phyloP scores from a whole-genome alignment of 257 asterid genomes.

The Lithospermum erythrorhizon region DNA sequence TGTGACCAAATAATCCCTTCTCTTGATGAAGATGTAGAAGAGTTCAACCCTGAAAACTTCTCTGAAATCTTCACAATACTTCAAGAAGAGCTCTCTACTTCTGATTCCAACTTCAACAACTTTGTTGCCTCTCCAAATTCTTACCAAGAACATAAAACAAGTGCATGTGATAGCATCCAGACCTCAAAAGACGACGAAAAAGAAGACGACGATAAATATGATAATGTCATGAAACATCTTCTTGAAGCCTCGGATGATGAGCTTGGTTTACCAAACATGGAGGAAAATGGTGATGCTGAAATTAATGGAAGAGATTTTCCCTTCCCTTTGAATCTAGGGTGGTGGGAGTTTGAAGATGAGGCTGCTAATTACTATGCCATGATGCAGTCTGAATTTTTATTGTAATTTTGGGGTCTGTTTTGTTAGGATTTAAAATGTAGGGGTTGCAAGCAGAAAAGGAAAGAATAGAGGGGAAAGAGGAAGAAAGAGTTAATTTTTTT shows the following conservation, averaged over 20 bases:
- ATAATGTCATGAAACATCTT: conserved; percentile 64
- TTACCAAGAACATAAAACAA: conserved; percentile 3
- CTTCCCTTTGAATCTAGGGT: conserved; percentile 29
- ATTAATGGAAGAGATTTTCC: conserved; percentile 16
- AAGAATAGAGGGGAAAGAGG: conserved; percentile 8
- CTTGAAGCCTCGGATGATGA: conserved; percentile 90
- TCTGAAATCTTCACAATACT: conserved; percentile 55
- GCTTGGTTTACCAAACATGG: conserved; percentile 54
- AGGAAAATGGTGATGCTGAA: conserved; percentile 18
- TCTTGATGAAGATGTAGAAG: conserved; percentile 54
- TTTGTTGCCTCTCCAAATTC: conserved; percentile 15
- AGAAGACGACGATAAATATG: conserved; percentile 34
- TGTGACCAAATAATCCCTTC: conserved; percentile 41
- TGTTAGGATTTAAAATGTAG: conserved; percentile 12
- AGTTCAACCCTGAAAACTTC: conserved; percentile 31
- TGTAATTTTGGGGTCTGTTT: conserved; percentile 28
- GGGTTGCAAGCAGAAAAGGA: conserved; percentile 15
- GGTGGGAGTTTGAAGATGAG: conserved; percentile 77
- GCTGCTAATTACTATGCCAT: conserved; percentile 46
- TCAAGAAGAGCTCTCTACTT: conserved; percentile 28
- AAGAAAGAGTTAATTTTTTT: conserved; percentile 23
- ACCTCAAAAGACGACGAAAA: conserved; percentile 14
- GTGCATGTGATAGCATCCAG: conserved; percentile 9
- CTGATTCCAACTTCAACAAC: conserved; percentile 10
- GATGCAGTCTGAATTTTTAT: conserved; percentile 37